Evolutionary conservation across 2,329 filamentous ascomycete genomes (phyloP).

Genomic region (Verticillium alfalfae): DNA sequence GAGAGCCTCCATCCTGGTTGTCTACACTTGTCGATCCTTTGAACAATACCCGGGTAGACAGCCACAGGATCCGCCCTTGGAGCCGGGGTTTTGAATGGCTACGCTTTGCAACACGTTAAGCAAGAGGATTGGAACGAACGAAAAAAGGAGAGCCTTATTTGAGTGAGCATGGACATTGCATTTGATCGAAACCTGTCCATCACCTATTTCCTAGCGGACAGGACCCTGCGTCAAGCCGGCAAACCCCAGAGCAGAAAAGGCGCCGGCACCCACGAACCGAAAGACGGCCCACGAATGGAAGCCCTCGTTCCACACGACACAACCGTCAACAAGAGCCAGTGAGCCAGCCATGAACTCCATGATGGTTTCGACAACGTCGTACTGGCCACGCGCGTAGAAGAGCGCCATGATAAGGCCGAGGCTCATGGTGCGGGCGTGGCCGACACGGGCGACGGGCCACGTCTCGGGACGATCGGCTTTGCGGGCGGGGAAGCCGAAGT

Average conservation of each 20-base stretch:
- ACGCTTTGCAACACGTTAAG: too few species aligned
- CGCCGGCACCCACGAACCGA: slow-evolving; percentile 9
- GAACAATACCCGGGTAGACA: not conserved
- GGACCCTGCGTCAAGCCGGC: slow-evolving; percentile 5
- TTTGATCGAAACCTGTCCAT: not conserved
- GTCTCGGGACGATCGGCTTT: slow-evolving; percentile 13
- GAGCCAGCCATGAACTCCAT: slow-evolving; percentile 8
- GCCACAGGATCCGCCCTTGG: not conserved
- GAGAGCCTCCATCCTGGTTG: not conserved
- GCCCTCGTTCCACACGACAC: slow-evolving; percentile 10
- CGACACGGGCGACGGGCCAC: slow-evolving; percentile 11
- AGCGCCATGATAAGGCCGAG: slow-evolving; percentile 14
- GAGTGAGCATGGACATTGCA: too few species aligned
- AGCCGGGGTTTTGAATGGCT: not conserved
- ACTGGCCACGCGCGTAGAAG: slow-evolving; percentile 12
- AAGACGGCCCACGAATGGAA: slow-evolving; percentile 6
- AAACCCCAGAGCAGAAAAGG: slow-evolving; percentile 10
- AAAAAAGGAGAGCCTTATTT: too few species aligned
- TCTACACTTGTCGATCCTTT: not conserved
- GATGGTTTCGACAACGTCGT: slow-evolving; percentile 14
- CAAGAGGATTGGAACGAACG: too few species aligned
- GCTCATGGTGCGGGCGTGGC: slow-evolving; percentile 12
- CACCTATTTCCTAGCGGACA: not conserved
- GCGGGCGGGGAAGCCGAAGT: slow-evolving; percentile 10
- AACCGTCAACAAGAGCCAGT: slow-evolving; percentile 10